phyloP scores from a whole-genome alignment of 2,329 filamentous ascomycete genomes.

The Alternaria solani region DNA sequence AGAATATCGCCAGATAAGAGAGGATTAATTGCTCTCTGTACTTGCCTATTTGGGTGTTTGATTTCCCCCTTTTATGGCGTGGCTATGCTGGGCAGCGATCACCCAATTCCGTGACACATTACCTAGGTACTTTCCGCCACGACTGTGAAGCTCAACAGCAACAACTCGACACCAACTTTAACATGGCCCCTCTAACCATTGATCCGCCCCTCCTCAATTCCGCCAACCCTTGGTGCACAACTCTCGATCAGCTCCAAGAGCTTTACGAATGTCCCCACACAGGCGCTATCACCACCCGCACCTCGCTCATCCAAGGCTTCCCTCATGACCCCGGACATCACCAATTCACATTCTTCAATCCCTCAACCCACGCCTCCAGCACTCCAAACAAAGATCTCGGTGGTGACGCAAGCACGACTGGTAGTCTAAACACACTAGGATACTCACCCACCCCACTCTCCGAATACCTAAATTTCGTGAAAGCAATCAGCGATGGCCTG shows the following conservation, averaged over 20 bases:
- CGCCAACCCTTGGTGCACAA: slow-evolving; percentile 78
- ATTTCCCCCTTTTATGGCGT: too few species aligned
- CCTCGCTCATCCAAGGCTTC: slow-evolving; percentile 71
- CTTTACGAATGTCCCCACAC: slow-evolving; percentile 70
- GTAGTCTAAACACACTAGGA: slow-evolving; percentile 72
- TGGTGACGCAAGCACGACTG: slow-evolving; percentile 35
- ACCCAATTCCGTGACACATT: neutral
- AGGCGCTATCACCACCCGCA: slow-evolving; percentile 78
- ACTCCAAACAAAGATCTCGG: slow-evolving; percentile 30
- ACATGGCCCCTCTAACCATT: slow-evolving; percentile 58
- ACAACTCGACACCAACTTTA: neutral
- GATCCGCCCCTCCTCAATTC: slow-evolving; percentile 76
- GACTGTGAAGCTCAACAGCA: neutral
- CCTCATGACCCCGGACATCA: slow-evolving; percentile 67
- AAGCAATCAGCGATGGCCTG: slow-evolving; percentile 53
- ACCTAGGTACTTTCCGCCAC: neutral
- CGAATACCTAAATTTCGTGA: slow-evolving; percentile 66
- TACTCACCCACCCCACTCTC: slow-evolving; percentile 72
- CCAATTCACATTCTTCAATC: slow-evolving; percentile 72
- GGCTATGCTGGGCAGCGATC: neutral
- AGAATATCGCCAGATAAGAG: too few species aligned
- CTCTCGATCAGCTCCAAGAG: slow-evolving; percentile 64
- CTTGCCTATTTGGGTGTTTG: neutral
- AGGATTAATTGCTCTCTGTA: too few species aligned
- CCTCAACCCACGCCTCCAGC: slow-evolving; percentile 44